Base-by-base conservation (phyloP, 2,329 filamentous ascomycete genomes). In the Pestalotiopsis sp. region DNA sequence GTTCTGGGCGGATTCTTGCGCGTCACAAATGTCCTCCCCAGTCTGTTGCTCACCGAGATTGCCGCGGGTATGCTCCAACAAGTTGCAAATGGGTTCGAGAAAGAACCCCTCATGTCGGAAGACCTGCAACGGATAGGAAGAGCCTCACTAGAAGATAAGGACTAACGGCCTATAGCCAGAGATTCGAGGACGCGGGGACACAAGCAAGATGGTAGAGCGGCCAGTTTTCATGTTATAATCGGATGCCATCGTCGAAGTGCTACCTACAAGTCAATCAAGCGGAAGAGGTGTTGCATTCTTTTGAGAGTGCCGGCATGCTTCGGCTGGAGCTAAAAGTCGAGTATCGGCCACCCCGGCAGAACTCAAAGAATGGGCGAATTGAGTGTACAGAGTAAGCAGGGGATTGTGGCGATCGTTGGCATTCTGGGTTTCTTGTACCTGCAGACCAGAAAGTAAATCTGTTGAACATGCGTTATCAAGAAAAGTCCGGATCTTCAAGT, bases 11-110 rank as follows among this genome's bases (percentile, higher is more conserved):
- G 25, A 1, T 17, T 55, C n/a, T 14, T 67, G 39, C 61, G 58
- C 25, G 27, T n/a, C 23, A 67, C 65, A 25, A 45, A 20, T 4
- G n/a, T 38, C 6, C n/a, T 62, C 11, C 58, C 65, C 6, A 60
- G 31, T 25, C 13, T 67, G 17, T 38, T 14, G 36, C 39, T 67
- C 23, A n/a, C n/a, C 3, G 65, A 62, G 17, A 31, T 67, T 17
- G n/a, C 65, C 11, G 65, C 65, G 9, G 65, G 57, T 23, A 55
- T 67, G 65, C 38, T 67, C 7, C 38, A 63, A 6, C 57, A 63
- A 20, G 57, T 49, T 25, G 23, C 49, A 13, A 31, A 67, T 57
- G 65, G 65, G 9, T 62, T 67, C 23, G 65, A 67, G 65, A 67
- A 62, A 39, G 65, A 67, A 6, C 57, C 65, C 6, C 41, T 67